Conservation (phyloP, 768 basidiomycete species). For the Serendipita vermifera region DNA sequence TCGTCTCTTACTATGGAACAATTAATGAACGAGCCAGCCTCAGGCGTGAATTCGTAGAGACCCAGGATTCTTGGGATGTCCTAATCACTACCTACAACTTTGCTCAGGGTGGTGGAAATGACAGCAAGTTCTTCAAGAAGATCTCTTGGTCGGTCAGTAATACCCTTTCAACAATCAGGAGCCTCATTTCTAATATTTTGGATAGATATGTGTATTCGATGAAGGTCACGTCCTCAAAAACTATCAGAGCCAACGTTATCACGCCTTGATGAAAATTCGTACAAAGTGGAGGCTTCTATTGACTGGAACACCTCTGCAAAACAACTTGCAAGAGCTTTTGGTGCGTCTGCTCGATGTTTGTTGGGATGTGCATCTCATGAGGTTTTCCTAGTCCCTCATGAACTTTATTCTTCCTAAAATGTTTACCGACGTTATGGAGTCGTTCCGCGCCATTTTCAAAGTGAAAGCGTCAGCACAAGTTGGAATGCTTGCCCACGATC, state of each 20-base stretch:
- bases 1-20: slow-evolving; percentile 87
- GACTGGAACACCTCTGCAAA: slow-evolving; percentile 91
- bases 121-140: slow-evolving; percentile 85
- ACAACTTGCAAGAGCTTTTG: slow-evolving; percentile 80
- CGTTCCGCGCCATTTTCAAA: slow-evolving; percentile 90
- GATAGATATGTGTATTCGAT: slow-evolving; percentile 83
- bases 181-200: neutral
- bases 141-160: slow-evolving; percentile 81
- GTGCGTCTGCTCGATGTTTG: slow-evolving; percentile 33
- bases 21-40: slow-evolving; percentile 73
- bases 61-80: slow-evolving; percentile 74
- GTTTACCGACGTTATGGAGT: slow-evolving; percentile 60
- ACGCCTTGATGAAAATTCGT: slow-evolving; percentile 69
- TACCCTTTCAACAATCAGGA: neutral
- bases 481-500: slow-evolving; percentile 78
- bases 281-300: slow-evolving; percentile 84
- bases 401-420: slow-evolving; percentile 94
- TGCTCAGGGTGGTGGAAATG: slow-evolving; percentile 73
- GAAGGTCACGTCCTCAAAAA: slow-evolving; percentile 98
- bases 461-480: slow-evolving; percentile 86
- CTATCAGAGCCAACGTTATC: slow-evolving; percentile 93
- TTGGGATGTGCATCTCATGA: slow-evolving; percentile 9
- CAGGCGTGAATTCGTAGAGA: slow-evolving; percentile 56
- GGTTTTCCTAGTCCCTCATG: slow-evolving; percentile 65
- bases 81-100: slow-evolving; percentile 93